Percentiles rank a stretch among this genome's conserved stretches.
Conservation (phyloP, 169 alveolate species). For the Cryptosporidium felis region DNA sequence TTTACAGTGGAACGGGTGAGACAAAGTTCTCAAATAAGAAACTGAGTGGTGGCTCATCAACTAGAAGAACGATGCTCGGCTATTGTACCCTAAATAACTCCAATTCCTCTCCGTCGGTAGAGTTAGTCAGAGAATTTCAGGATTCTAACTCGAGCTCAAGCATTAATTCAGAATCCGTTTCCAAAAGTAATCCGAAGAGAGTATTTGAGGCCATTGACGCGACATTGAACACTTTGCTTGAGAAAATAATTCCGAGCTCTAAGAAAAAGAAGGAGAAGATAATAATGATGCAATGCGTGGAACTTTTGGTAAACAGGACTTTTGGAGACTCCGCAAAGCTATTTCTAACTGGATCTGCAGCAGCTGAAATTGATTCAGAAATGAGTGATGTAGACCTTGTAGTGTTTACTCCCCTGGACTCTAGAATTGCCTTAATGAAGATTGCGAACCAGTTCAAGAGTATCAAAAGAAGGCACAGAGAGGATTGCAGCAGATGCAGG, state of each 20-base stretch:
- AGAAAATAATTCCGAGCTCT: constrained; percentile 55
- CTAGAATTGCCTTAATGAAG: constrained; percentile 73
- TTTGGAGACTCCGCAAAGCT: constrained; percentile 75
- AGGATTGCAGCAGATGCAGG: constrained; percentile 7
- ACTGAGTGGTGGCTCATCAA: not conserved
- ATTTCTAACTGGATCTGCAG: constrained; percentile 82
- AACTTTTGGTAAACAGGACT: constrained; percentile 71
- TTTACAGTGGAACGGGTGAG: not conserved
- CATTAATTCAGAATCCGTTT: constrained; percentile 12
- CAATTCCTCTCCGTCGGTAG: not conserved
- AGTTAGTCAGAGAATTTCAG: not conserved
- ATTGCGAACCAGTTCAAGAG: constrained; percentile 75
- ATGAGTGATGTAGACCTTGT: constrained; percentile 82
- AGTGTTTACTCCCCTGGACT: constrained; percentile 71
- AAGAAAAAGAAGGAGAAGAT: constrained; percentile 53
- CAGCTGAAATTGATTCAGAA: constrained; percentile 82
- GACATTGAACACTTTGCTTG: constrained; percentile 26
- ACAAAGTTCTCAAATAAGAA: constrained; percentile 25
- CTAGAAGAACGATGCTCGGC: constrained; percentile 6
- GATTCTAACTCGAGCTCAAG: constrained; percentile 9
- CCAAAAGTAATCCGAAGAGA: constrained; percentile 45
- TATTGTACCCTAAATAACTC: constrained; percentile 8
- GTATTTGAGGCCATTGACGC: constrained; percentile 55
- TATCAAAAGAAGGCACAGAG: constrained; percentile 72
- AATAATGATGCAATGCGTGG: constrained; percentile 52